Evolutionary conservation across 148 eudicot species (phyloP).

Genomic region (Dianthus caryophyllus): DNA sequence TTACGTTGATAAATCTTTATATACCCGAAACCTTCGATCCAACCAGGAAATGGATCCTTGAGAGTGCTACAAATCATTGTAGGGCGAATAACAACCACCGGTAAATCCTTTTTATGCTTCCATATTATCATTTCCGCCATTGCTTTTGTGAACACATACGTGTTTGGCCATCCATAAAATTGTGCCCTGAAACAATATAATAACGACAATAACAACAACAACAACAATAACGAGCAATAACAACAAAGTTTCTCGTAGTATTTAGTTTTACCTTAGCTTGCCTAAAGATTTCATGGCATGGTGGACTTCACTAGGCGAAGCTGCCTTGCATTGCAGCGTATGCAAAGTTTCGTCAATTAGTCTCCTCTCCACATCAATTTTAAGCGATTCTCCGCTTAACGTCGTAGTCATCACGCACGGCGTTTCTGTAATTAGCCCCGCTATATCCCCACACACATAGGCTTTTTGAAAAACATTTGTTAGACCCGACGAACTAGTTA

Average conservation of each 20-base stretch:
- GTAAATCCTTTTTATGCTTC: conserved; percentile 34
- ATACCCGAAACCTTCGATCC: conserved; percentile 65
- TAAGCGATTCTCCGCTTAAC: conserved; percentile 24
- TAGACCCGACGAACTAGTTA: too few species aligned
- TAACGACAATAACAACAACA: too few species aligned
- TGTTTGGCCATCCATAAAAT: conserved; percentile 61
- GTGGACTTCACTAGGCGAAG: conserved; percentile 5
- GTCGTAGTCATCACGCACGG: too few species aligned
- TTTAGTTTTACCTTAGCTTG: conserved; percentile 12
- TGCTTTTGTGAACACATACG: conserved; percentile 67
- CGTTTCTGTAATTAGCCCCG: conserved; percentile 33
- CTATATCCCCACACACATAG: conserved; percentile 35
- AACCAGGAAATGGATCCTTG: conserved; percentile 78
- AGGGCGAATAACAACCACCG: conserved; percentile 60
- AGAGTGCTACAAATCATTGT: conserved; percentile 60
- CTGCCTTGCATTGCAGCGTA: conserved; percentile 1
- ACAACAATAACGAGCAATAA: neutral
- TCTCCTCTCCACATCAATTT: conserved; percentile 31
- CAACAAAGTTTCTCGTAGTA: too few species aligned
- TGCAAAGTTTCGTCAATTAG: conserved; percentile 24
- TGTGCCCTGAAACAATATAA: conserved; percentile 44
- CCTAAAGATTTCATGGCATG: conserved; percentile 16
- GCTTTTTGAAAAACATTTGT: conserved; percentile 19
- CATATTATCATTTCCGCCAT: conserved; percentile 71
- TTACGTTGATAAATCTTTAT: neutral